These are phyloP conservation scores for Cantharellus anzutake DNA, from an alignment of 768 basidiomycete genomes.

Conservation along the genomic window DNA sequence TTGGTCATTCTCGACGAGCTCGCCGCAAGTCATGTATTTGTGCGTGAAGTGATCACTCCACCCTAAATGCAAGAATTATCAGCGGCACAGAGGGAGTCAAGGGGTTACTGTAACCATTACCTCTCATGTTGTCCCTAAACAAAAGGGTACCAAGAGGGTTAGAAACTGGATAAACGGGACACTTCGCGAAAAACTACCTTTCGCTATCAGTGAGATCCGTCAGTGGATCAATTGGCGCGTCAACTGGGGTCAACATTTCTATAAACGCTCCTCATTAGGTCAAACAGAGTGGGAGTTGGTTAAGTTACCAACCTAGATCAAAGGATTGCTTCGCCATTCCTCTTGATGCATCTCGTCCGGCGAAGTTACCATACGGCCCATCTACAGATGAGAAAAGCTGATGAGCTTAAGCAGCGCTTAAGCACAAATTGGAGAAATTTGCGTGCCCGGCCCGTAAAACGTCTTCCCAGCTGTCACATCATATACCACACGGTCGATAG, in stretches of 20 bases:
- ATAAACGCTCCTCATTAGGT: not conserved
- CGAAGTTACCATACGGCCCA: constrained; percentile 96
- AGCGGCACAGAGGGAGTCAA: not conserved
- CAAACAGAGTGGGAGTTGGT: not conserved
- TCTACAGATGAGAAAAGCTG: constrained; percentile 25
- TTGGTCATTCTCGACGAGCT: constrained; percentile 63
- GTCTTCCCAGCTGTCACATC: constrained; percentile 77
- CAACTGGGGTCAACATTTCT: constrained; percentile 85
- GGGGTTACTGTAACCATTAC: too few species aligned
- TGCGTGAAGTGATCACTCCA: constrained; percentile 89
- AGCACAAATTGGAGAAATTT: constrained; percentile 5
- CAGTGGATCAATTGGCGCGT: constrained; percentile 71
- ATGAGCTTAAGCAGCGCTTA: not conserved
- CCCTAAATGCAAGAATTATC: constrained; percentile 22
- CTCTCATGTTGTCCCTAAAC: too few species aligned
- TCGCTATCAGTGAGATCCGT: constrained; percentile 61
- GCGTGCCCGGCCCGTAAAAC: constrained; percentile 89
- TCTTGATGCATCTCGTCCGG: constrained; percentile 84
- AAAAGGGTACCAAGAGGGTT: not conserved
- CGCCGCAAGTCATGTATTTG: constrained; percentile 85
- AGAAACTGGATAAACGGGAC: not conserved
- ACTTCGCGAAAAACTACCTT: constrained; percentile 33
- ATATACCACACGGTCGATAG: constrained; percentile 76
- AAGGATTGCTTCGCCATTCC: constrained; percentile 99
- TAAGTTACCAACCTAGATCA: constrained; percentile 38